Evolutionary conservation across 257 asterid genomes (phyloP).

Genomic region (Salvia miltiorrhiza): DNA sequence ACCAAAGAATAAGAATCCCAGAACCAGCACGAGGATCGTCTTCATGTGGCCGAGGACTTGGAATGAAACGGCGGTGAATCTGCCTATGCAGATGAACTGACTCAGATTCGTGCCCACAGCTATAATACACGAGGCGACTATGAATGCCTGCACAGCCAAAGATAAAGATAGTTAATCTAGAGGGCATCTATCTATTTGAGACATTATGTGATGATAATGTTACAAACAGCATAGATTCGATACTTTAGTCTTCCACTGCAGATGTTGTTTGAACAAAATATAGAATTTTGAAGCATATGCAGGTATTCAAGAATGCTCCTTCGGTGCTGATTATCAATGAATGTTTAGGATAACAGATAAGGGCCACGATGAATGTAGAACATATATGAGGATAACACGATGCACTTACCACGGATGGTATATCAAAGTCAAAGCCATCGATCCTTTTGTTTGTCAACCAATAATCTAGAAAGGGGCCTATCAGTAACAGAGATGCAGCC

Average conservation of each 20-base stretch:
- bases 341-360: too few relatives aligned
- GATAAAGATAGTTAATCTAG: too few relatives aligned
- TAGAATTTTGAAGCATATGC: too few relatives aligned
- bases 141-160: slow-evolving; percentile 51
- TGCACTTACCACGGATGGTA: slow-evolving; percentile 64
- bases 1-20: slow-evolving; percentile 83
- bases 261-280: too few relatives aligned
- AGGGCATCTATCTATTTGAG: too few relatives aligned
- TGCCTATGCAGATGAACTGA: slow-evolving; percentile 95
- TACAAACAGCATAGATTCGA: too few relatives aligned
- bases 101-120: slow-evolving; percentile 93
- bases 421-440: slow-evolving; percentile 56
- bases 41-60: slow-evolving; percentile 97
- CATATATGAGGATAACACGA: too few relatives aligned
- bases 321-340: too few relatives aligned
- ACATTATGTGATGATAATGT: too few relatives aligned
- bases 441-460: slow-evolving; percentile 92
- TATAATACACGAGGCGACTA: slow-evolving; percentile 71
- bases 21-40: slow-evolving; percentile 80
- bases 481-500: slow-evolving; percentile 72
- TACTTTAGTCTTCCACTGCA: too few relatives aligned
- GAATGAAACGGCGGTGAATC: slow-evolving; percentile 92
- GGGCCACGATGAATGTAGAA: too few relatives aligned
- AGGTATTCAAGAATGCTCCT: too few relatives aligned
- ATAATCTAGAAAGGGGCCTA: slow-evolving; percentile 94